Conservation (phyloP, 305 asterid genomes). For the Fraxinus dipetala region DNA sequence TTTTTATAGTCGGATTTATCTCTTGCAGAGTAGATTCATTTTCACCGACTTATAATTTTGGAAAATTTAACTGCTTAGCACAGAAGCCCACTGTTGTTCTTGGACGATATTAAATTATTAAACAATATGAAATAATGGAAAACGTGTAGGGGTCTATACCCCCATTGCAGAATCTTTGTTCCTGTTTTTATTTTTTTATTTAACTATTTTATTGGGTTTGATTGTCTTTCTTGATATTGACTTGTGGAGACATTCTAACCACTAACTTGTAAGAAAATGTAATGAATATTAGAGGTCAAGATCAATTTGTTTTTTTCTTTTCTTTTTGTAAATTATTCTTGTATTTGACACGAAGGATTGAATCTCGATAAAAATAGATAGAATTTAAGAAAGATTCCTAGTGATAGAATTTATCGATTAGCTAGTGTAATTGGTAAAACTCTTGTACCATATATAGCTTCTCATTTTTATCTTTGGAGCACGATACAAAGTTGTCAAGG, state of each 20-base stretch:
- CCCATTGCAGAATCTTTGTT: slow-evolving; percentile 5
- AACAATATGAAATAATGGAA: slow-evolving; percentile 13
- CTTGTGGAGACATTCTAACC: slow-evolving; percentile 40
- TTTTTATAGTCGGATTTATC: slow-evolving; percentile 11
- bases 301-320: not conserved
- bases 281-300: slow-evolving; percentile 16
- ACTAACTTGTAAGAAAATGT: slow-evolving; percentile 25
- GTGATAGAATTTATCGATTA: no score
- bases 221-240: slow-evolving; percentile 19
- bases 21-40: slow-evolving; percentile 18
- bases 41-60: slow-evolving; percentile 35
- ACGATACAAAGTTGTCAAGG: not conserved
- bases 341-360: not conserved
- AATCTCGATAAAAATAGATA: not conserved
- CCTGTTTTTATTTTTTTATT: not conserved
- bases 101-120: slow-evolving; percentile 5
- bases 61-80: not conserved
- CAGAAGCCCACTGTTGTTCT: not conserved
- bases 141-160: slow-evolving; percentile 5
- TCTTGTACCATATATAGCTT: no score
- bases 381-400: not conserved
- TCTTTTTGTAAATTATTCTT: no score
- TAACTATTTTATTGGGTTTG: not conserved
- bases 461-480: not conserved
- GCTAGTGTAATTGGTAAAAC: no score